Evolutionary conservation across 2,329 filamentous ascomycete species (phyloP).

Genomic region (Diaporthe helianthi): DNA sequence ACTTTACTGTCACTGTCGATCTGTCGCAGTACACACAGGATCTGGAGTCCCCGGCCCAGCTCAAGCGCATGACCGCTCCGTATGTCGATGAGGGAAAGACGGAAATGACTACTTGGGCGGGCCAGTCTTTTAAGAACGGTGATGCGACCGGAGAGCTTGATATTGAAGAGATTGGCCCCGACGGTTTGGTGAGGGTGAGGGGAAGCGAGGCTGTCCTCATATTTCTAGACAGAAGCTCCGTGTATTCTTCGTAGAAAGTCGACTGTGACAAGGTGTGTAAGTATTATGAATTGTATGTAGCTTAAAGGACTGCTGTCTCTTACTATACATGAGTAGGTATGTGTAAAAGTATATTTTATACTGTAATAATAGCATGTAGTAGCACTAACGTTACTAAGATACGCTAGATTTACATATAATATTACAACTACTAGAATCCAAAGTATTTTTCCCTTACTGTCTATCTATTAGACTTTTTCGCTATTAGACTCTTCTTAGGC

Average conservation of each 20-base stretch:
- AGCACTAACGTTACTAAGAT: too few relatives aligned
- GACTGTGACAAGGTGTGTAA: not conserved
- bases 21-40: slow-evolving; percentile 5
- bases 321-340: too few relatives aligned
- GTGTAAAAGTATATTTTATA: too few relatives aligned
- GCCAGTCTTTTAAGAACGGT: slow-evolving; percentile 17
- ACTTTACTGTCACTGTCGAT: slow-evolving; percentile 15
- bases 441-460: too few relatives aligned
- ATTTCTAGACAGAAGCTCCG: not conserved
- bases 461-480: too few relatives aligned
- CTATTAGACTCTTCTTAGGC: too few relatives aligned
- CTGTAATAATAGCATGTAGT: too few relatives aligned
- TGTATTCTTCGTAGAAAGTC: not conserved
- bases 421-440: too few relatives aligned
- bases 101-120: slow-evolving; percentile 11
- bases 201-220: slow-evolving; percentile 21
- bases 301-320: not conserved
- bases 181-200: slow-evolving; percentile 10
- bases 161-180: slow-evolving; percentile 1
- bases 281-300: not conserved
- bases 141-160: not conserved
- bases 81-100: slow-evolving; percentile 5
- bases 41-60: slow-evolving; percentile 2
- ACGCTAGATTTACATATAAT: too few relatives aligned
- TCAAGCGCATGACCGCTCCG: slow-evolving; percentile 19